Evolutionary conservation across 2,329 filamentous ascomycete species (phyloP).

Genomic region (Penicillium oxalicum): DNA sequence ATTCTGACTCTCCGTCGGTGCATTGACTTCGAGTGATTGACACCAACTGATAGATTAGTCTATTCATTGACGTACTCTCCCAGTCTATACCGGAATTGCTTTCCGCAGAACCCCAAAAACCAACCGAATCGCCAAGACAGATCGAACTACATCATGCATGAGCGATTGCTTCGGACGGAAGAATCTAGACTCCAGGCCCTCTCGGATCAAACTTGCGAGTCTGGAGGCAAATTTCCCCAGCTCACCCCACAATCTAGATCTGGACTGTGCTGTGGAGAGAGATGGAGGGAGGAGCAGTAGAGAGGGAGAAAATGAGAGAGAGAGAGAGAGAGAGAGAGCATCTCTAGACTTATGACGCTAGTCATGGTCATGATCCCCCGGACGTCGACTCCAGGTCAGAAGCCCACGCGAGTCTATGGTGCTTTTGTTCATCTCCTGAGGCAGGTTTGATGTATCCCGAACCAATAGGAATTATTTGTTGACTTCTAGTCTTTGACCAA

Average conservation of each 20-base stretch:
- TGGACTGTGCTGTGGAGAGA: neutral
- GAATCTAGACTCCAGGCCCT: neutral
- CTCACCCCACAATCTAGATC: too few relatives aligned
- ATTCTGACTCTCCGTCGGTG: too few relatives aligned
- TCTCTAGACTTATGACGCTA: conserved; percentile 12
- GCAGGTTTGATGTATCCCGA: conserved; percentile 1
- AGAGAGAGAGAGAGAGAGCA: conserved; percentile 1
- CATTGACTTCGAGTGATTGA: too few relatives aligned
- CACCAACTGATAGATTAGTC: too few relatives aligned
- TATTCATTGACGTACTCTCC: too few relatives aligned
- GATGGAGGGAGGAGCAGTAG: too few relatives aligned
- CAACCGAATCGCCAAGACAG: too few relatives aligned
- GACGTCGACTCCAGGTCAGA: conserved; percentile 20
- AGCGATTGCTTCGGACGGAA: too few relatives aligned
- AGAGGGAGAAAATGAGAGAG: too few relatives aligned
- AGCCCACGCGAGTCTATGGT: conserved; percentile 9
- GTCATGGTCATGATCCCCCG: conserved; percentile 18
- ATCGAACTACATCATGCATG: too few relatives aligned
- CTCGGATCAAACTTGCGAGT: conserved; percentile 15
- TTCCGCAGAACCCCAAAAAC: too few relatives aligned
- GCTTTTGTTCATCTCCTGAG: conserved; percentile 6
- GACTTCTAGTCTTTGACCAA: neutral
- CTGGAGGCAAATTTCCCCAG: conserved; percentile 4
- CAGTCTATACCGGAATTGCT: too few relatives aligned
- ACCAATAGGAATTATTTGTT: conserved; percentile 18